Base-by-base conservation (phyloP, 495 filamentous ascomycete species). In the Opeltia flavorubescens region DNA sequence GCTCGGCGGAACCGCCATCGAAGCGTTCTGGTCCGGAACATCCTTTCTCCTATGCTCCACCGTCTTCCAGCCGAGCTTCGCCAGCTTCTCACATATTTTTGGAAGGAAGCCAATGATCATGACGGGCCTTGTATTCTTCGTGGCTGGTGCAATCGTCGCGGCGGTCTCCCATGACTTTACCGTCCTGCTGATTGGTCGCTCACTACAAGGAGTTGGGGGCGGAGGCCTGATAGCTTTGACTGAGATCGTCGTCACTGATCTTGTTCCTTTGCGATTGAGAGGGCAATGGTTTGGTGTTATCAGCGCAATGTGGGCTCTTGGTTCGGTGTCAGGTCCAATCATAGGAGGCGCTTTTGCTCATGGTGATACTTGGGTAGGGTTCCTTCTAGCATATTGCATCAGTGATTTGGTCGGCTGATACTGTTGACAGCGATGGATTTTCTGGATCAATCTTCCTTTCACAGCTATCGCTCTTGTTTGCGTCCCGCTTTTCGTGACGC, bases 131-230 rank as follows among this genome's bases (percentile, higher is more conserved):
- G n/a, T 58, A 12, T 48, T 58, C 21, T 60, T 60, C 42, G 30
- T 54, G 0, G 41, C 50, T 25, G 58, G 58, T 15, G 53, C 54
- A 15, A 47, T 60, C 5, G 62, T 67, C 47, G 59, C 60, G 44
- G 56, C 60, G 20, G 44, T 65, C 2, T 62, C 81, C 0, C 65
- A 72, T 43, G 71, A 72, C 52, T 77, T 86, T 40, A 66, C 66
- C 5, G 56, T 74, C 20, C 65, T 88, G 29, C 67, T 86, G 18
- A 63, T 77, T 34, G 81, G 82, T 5, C 71, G 83, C 18, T 65
- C 71, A 2, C 62, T 86, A 12, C 83, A 87, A 45, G 83, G 83
- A 17, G 63, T 83, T n/a, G 83, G 83, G 20, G 80, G 79, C 17
- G 83, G 83, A 18, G 83, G 82, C 1, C 68, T 83, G 9, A 69